These are phyloP conservation scores for Petasospora rhodanensis DNA, from an alignment of 1,139 yeast genomes.

Conservation along the genomic window DNA sequence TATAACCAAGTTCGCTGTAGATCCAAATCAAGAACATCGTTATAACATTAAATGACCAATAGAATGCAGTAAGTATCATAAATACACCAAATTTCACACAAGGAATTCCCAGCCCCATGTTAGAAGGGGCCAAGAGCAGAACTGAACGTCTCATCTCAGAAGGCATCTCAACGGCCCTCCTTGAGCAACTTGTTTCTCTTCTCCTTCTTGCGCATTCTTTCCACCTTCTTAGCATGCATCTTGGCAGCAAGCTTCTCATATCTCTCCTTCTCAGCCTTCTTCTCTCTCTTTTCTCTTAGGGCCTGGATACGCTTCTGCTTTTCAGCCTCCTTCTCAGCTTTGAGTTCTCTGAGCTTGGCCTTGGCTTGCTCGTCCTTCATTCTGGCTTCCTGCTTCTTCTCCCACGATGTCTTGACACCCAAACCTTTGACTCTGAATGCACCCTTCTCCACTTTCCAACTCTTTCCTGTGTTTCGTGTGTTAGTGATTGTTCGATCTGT, in stretches of 20 bases:
- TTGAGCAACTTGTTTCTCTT: constrained; percentile 76
- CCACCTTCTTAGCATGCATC: constrained; percentile 77
- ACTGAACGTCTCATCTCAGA: constrained; percentile 1
- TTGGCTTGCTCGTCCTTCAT: constrained; percentile 36
- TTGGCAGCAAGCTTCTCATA: constrained; percentile 65
- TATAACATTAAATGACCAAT: too few species aligned
- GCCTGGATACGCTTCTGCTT: constrained; percentile 47
- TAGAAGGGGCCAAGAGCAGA: too few species aligned
- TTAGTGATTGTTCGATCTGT: constrained; percentile 2
- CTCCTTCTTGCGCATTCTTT: constrained; percentile 73
- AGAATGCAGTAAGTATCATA: too few species aligned
- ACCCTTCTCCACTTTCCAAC: constrained; percentile 52
- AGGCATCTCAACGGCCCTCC: constrained; percentile 46
- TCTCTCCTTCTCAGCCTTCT: constrained; percentile 70
- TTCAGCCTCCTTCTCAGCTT: constrained; percentile 57
- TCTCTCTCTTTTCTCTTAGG: constrained; percentile 60
- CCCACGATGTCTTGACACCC: constrained; percentile 35
- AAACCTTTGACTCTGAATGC: constrained; percentile 37
- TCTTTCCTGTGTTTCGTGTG: constrained; percentile 27
- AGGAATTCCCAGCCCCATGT: too few species aligned
- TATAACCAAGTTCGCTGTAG: too few species aligned
- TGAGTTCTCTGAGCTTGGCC: constrained; percentile 46
- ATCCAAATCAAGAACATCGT: too few species aligned
- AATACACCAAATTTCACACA: too few species aligned
- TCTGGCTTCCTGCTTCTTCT: constrained; percentile 33